Percentiles rank a stretch among this genome's conserved stretches.
These are phyloP conservation scores for Magnaporthiopsis poae DNA, from an alignment of 2,329 filamentous ascomycete genomes.

Conservation along the genomic window DNA sequence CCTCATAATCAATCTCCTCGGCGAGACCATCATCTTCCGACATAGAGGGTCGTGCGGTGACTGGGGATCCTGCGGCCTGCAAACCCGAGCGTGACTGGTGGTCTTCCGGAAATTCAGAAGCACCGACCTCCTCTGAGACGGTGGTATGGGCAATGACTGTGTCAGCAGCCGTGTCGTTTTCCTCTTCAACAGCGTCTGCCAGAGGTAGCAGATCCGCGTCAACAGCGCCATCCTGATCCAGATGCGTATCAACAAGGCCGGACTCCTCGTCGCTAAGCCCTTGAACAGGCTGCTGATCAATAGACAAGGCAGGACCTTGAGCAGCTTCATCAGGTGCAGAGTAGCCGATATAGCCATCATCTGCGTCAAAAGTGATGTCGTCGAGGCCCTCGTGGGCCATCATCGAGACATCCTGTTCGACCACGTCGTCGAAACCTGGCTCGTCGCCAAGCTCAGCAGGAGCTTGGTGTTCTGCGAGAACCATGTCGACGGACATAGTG, in stretches of 20 bases:
- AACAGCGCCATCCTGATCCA: not conserved
- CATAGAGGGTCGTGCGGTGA: not conserved
- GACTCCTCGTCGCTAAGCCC: not conserved
- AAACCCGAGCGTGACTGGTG: not conserved
- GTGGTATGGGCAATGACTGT: too few species aligned
- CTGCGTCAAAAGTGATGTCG: not conserved
- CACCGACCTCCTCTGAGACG: not conserved
- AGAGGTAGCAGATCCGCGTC: not conserved
- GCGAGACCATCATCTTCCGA: not conserved
- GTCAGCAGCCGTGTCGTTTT: not conserved
- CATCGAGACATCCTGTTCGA: not conserved
- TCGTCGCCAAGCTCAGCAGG: not conserved
- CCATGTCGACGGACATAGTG: slow-evolving; percentile 7
- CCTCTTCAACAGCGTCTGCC: not conserved
- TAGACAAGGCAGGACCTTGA: not conserved
- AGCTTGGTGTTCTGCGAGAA: not conserved
- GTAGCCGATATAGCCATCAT: not conserved
- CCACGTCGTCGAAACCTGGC: not conserved
- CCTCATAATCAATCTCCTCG: not conserved
- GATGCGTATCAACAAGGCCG: not conserved
- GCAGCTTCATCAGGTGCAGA: not conserved
- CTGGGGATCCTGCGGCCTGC: not conserved
- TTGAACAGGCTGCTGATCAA: not conserved
- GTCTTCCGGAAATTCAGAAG: not conserved
- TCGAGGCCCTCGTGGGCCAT: not conserved